Percentiles rank a stretch among this genome's conserved stretches.
phyloP scores from a whole-genome alignment of 345 rosid genomes.

The Euphorbia lathyris region DNA sequence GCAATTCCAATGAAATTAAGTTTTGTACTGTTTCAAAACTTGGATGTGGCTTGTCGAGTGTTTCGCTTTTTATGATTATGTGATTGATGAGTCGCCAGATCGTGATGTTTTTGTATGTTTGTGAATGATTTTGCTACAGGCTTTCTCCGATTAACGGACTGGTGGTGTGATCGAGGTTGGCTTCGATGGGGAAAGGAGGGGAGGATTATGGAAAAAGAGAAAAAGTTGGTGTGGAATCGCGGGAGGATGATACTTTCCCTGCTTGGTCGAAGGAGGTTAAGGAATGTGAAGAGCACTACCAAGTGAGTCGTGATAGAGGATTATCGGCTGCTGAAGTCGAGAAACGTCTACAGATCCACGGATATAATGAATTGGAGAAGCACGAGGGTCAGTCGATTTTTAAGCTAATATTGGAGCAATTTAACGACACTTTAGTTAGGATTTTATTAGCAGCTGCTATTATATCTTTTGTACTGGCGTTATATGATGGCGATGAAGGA shows the following conservation, averaged over 20 bases:
- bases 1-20: neutral
- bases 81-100: neutral
- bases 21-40: neutral
- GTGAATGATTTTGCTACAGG: neutral
- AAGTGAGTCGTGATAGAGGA: conserved; percentile 46
- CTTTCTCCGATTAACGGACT: neutral
- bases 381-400: conserved; percentile 65
- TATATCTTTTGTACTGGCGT: conserved; percentile 74
- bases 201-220: conserved; percentile 40
- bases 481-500: conserved; percentile 82
- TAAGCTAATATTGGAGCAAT: conserved; percentile 69
- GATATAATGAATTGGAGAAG: conserved; percentile 80
- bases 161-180: conserved; percentile 15
- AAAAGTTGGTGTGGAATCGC: conserved; percentile 14
- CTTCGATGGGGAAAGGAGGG: conserved; percentile 66
- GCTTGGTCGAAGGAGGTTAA: conserved; percentile 65
- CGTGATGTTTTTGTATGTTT: neutral
- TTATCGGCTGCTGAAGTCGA: conserved; percentile 50
- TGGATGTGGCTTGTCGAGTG: neutral
- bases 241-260: conserved; percentile 37
- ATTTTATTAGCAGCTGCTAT: conserved; percentile 75
- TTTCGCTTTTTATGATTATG: neutral
- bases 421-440: conserved; percentile 80
- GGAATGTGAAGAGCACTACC: conserved; percentile 59
- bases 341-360: conserved; percentile 48